These are phyloP conservation scores for Lichtheimia ramosa DNA, from an alignment of 371 early-diverging fungal species.

Conservation along the genomic window DNA sequence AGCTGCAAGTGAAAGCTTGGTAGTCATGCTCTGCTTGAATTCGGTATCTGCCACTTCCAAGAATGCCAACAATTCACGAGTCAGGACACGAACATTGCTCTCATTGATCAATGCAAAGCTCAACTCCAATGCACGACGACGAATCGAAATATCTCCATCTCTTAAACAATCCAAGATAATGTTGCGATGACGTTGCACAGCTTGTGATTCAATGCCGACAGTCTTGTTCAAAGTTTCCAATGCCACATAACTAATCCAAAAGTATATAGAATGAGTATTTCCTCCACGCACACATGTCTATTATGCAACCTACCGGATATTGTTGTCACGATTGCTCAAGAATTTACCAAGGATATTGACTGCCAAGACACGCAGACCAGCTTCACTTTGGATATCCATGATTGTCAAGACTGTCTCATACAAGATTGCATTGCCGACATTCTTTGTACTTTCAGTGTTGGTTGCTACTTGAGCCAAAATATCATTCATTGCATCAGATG, in stretches of 20 bases:
- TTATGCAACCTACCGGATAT: conserved; percentile 82
- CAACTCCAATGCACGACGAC: conserved; percentile 94
- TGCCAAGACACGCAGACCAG: conserved; percentile 89
- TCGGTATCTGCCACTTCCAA: conserved; percentile 92
- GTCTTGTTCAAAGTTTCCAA: conserved; percentile 91
- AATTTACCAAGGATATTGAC: conserved; percentile 97
- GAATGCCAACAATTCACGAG: conserved; percentile 89
- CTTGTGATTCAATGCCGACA: conserved; percentile 83
- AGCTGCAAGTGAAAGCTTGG: conserved; percentile 87
- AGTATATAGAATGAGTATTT: not conserved
- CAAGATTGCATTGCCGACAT: conserved; percentile 95
- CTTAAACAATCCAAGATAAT: conserved; percentile 95
- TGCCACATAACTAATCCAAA: conserved; percentile 81
- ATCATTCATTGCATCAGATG: conserved; percentile 96
- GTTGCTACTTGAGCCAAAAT: conserved; percentile 96
- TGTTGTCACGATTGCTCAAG: conserved; percentile 93
- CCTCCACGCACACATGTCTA: not conserved
- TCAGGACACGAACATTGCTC: conserved; percentile 90
- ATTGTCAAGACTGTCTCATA: conserved; percentile 96
- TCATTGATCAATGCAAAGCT: conserved; percentile 94
- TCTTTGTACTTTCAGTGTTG: conserved; percentile 91
- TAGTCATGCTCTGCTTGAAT: conserved; percentile 86
- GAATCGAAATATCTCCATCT: conserved; percentile 95
- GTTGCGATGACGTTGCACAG: conserved; percentile 96
- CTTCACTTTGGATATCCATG: conserved; percentile 92